These are phyloP conservation scores for Tuber umbilicatum DNA, from an alignment of 495 filamentous ascomycete genomes.

Conservation along the genomic window DNA sequence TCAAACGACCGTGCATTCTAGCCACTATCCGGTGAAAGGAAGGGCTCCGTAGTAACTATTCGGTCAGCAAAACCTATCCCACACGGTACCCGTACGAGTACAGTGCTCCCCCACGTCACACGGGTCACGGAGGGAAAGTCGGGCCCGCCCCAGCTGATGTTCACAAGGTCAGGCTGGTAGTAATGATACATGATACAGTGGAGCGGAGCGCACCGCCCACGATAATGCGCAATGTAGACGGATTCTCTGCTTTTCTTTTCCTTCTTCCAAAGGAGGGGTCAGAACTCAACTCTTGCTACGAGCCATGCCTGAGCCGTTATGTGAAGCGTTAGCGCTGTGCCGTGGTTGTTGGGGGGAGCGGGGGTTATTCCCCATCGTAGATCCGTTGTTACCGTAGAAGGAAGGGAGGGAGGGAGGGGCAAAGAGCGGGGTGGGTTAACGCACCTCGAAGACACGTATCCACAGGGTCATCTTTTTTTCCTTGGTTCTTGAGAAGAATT, in stretches of 20 bases:
- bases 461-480: conserved; percentile 34
- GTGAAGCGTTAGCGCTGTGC: conserved; percentile 15
- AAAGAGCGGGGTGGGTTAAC: conserved; percentile 45
- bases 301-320: conserved; percentile 35
- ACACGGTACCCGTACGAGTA: background rate
- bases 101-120: conserved; percentile 2
- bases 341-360: conserved; percentile 10
- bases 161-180: background rate
- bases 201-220: background rate
- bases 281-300: conserved; percentile 41
- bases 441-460: conserved; percentile 50
- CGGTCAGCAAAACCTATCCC: conserved; percentile 27
- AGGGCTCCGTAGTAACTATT: conserved; percentile 55
- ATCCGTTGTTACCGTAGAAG: conserved; percentile 17
- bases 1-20: conserved; percentile 51
- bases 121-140: background rate
- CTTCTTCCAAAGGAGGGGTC: conserved; percentile 23
- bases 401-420: conserved; percentile 20
- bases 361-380: conserved; percentile 19
- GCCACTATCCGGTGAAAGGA: conserved; percentile 57
- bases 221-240: background rate
- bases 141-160: background rate
- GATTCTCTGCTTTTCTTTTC: conserved; percentile 19
- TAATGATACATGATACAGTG: background rate
- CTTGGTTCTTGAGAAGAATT: conserved; percentile 10